Evolutionary conservation across 495 filamentous ascomycete genomes (phyloP).

Genomic region (Lasiosphaeria hispida): DNA sequence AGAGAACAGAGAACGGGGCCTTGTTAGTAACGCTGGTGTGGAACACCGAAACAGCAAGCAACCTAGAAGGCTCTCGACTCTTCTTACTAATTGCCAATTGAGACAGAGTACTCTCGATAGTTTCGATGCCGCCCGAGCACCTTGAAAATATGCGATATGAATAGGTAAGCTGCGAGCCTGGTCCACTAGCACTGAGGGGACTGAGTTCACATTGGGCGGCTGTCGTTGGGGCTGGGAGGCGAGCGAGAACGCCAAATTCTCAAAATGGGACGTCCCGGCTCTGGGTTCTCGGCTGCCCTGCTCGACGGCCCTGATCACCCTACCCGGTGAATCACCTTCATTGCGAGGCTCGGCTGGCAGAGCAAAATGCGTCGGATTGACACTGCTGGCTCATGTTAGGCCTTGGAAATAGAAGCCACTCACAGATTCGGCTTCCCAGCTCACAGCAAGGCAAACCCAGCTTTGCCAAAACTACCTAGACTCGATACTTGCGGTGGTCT

Average conservation of each 20-base stretch:
- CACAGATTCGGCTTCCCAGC: no score
- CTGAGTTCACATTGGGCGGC: not conserved
- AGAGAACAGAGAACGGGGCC: no score
- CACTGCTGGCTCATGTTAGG: not conserved
- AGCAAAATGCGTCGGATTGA: not conserved
- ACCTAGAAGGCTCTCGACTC: not conserved
- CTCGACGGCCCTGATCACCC: slow-evolving; percentile 10
- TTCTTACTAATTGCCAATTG: not conserved
- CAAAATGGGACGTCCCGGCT: not conserved
- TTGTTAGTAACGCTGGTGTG: no score
- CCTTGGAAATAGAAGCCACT: not conserved
- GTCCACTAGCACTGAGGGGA: not conserved
- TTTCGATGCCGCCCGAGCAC: no score
- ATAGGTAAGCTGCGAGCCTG: no score
- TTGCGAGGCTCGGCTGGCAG: slow-evolving; percentile 13
- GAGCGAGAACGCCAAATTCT: not conserved
- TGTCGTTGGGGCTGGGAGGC: not conserved
- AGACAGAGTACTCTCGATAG: not conserved
- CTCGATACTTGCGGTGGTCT: no score
- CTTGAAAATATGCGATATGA: no score
- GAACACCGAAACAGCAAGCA: not conserved
- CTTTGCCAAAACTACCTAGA: no score
- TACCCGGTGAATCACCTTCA: slow-evolving; percentile 22
- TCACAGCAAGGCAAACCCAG: no score
- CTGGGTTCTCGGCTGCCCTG: not conserved